Evolutionary conservation across 352 stramenopile species (phyloP).

Genomic region (Pythium plurisporium): DNA sequence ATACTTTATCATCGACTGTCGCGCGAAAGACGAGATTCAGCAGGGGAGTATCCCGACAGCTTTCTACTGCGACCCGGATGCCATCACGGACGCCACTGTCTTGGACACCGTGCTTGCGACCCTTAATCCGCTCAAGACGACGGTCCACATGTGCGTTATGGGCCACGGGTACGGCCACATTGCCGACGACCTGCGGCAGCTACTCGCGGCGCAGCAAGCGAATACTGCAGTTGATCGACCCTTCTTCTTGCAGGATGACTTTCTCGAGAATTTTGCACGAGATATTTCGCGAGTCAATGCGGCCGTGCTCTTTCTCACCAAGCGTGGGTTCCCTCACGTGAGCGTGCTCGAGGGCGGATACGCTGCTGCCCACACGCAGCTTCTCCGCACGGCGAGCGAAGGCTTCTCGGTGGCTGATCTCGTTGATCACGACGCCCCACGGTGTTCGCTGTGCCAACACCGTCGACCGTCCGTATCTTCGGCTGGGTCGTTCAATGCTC

Average conservation of each 20-base stretch:
- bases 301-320: conserved; percentile 63
- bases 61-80: conserved; percentile 71
- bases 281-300: conserved; percentile 69
- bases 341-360: conserved; percentile 76
- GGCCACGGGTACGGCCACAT: conserved; percentile 70
- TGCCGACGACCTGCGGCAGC: conserved; percentile 47
- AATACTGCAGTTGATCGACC: conserved; percentile 10
- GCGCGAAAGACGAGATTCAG: conserved; percentile 33
- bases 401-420: conserved; percentile 63
- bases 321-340: conserved; percentile 68
- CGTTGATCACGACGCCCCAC: conserved; percentile 61
- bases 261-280: conserved; percentile 59
- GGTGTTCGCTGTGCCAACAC: conserved; percentile 61
- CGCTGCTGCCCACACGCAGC: conserved; percentile 43
- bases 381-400: conserved; percentile 35
- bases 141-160: conserved; percentile 77
- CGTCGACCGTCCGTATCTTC: conserved; percentile 25
- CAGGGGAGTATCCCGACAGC: conserved; percentile 67
- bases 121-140: conserved; percentile 54
- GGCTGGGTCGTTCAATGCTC: conserved; percentile 13
- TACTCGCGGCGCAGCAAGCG: conserved; percentile 11
- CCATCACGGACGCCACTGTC: conserved; percentile 41
- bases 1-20: conserved; percentile 81
- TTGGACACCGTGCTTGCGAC: conserved; percentile 68
- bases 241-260: conserved; percentile 49